phyloP scores from a whole-genome alignment of 768 basidiomycete species.

The Fistulinella prunicolor region DNA sequence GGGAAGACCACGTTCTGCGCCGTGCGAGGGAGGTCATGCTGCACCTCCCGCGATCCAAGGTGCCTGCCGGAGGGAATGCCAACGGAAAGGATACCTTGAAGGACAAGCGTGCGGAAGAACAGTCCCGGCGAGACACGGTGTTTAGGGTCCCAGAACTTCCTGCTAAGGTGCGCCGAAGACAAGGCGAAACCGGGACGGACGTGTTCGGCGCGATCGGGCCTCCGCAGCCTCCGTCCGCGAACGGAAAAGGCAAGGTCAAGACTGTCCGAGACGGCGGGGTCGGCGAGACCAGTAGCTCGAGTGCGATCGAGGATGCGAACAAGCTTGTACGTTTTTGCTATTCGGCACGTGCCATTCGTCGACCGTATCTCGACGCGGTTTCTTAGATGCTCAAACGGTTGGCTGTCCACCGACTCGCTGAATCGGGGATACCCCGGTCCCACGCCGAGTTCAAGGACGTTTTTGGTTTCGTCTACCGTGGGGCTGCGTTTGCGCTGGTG shows the following conservation, averaged over 20 bases:
- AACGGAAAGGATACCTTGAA: too few species aligned
- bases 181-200: constrained; percentile 23
- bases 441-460: constrained; percentile 42
- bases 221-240: not conserved
- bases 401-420: constrained; percentile 32
- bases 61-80: too few species aligned
- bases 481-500: constrained; percentile 41
- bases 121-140: not conserved
- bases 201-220: constrained; percentile 29
- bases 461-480: constrained; percentile 39
- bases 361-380: not conserved
- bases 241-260: constrained; percentile 41
- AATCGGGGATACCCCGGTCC: constrained; percentile 33
- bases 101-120: not conserved
- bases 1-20: constrained; percentile 32
- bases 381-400: constrained; percentile 39
- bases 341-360: not conserved
- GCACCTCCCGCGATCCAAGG: constrained; percentile 32
- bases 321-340: constrained; percentile 48
- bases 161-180: constrained; percentile 19
- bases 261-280: constrained; percentile 27
- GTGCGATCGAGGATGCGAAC: constrained; percentile 52
- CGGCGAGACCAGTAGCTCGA: constrained; percentile 19
- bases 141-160: constrained; percentile 55
- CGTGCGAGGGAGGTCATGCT: constrained; percentile 39